Evolutionary conservation across 805 yeast genomes (phyloP), one percentile per base, ranked within the genome.

Genomic region (Yarrowia divulgata): DNA sequence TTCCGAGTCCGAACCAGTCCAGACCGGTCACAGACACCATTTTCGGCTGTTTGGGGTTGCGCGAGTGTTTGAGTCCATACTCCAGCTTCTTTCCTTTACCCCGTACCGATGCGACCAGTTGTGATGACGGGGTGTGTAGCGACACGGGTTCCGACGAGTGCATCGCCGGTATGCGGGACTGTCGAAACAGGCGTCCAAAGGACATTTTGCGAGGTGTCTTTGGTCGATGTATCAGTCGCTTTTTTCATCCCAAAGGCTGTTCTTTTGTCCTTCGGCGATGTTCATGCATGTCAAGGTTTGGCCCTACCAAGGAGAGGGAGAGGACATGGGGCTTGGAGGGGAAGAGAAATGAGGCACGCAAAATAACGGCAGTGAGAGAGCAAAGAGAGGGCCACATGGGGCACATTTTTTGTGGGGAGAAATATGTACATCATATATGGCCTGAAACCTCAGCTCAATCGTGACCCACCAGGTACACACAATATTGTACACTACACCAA

Each of bases 161-260:
- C 40, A 45, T 18, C 18, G 66, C 18, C 50, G 66, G 66, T 45
- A 60, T 43, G 66, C 66, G 52, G 23, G 66, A 60, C 52, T 60
- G 66, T n/a, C 66, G 66, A 45, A 60, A 60, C 66, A 60, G 66
- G 42, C 66, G 66, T 19, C 66, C 66, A 34, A 60, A 60, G 66
- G 66, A 60, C 66, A 60, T 60, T 43, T 10, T 60, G 23, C 10
- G 29, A 23, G 29, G 29, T 23, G 29, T 23, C 2, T 4, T 23
- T 23, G 29, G 29, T 23, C 18, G 34, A 29, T 29, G 35, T 14
- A 48, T 48, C 35, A 12, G 13, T n/a, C 50, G 13, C n/a, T 16
- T 8, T 13, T 18, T 19, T 46, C 13, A 16, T 8, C 52, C 52
- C 10, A 48, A 48, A 29, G 52, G 10, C 50, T 45, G 48, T 45